These are phyloP conservation scores for Xanthoparmelia taractica DNA, from an alignment of 495 filamentous ascomycete genomes.

Conservation along the genomic window DNA sequence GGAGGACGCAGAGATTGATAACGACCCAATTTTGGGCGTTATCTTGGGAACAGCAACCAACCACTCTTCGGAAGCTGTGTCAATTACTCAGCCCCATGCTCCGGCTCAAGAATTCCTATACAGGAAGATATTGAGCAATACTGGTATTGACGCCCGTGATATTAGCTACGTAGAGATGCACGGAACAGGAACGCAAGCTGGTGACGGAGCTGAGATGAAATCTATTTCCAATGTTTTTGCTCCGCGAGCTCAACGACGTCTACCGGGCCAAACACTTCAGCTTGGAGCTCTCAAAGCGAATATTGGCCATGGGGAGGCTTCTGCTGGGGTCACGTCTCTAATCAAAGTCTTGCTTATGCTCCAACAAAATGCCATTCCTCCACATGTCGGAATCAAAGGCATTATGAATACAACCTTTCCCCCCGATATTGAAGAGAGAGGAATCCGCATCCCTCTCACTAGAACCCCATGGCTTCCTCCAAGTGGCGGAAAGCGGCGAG, in stretches of 20 bases:
- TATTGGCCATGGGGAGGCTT: slow-evolving; percentile 74
- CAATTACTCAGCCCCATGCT: slow-evolving; percentile 71
- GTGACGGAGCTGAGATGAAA: slow-evolving; percentile 69
- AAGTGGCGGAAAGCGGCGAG: slow-evolving; percentile 46
- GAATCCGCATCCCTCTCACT: slow-evolving; percentile 30
- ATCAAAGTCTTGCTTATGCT: slow-evolving; percentile 72
- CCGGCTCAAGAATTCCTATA: slow-evolving; percentile 62
- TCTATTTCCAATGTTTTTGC: slow-evolving; percentile 76
- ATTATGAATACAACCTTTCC: slow-evolving; percentile 33
- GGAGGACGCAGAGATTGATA: slow-evolving; percentile 64
- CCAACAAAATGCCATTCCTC: slow-evolving; percentile 60
- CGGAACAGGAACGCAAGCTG: slow-evolving; percentile 79
- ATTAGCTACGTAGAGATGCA: slow-evolving; percentile 82
- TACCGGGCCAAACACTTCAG: slow-evolving; percentile 61
- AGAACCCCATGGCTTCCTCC: slow-evolving; percentile 23
- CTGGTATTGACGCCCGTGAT: slow-evolving; percentile 59
- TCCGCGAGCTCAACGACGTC: slow-evolving; percentile 42
- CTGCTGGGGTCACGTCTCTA: slow-evolving; percentile 65
- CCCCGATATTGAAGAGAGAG: slow-evolving; percentile 58
- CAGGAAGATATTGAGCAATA: slow-evolving; percentile 54
- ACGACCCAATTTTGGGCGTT: slow-evolving; percentile 65
- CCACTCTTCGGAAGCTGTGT: slow-evolving; percentile 67
- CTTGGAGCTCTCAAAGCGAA: slow-evolving; percentile 80
- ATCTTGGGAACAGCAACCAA: slow-evolving; percentile 63
- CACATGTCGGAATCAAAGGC: slow-evolving; percentile 49